Evolutionary conservation across 163 green algal species (phyloP).

Genomic region (Chlamydomonas reinhardtii): DNA sequence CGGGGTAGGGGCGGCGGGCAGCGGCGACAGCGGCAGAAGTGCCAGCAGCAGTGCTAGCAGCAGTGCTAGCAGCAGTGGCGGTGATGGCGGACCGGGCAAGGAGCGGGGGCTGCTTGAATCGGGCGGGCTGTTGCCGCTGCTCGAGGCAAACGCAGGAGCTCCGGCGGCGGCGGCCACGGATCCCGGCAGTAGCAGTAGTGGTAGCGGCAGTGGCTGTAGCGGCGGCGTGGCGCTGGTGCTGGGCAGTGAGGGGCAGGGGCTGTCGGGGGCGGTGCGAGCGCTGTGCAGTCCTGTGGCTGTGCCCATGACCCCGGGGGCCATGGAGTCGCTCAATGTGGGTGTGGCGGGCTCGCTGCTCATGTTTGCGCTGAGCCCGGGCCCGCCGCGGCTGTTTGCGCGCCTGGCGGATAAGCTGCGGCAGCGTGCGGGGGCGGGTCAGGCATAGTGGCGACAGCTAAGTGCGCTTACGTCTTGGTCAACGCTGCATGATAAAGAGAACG

Average conservation of each 20-base stretch:
- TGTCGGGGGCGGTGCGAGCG: conserved; percentile 69
- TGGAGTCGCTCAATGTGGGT: conserved; percentile 95
- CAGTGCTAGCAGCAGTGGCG: too few relatives aligned
- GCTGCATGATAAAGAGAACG: too few relatives aligned
- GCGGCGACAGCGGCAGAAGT: neutral
- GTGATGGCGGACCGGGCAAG: neutral
- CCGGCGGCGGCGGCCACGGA: too few relatives aligned
- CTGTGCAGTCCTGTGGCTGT: conserved; percentile 75
- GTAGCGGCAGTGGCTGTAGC: neutral
- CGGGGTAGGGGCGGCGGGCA: neutral
- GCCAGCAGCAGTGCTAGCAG: neutral
- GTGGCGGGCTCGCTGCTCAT: conserved; percentile 92
- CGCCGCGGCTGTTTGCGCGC: neutral
- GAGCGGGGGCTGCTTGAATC: conserved; percentile 2
- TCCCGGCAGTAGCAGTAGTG: neutral
- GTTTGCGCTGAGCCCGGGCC: conserved; percentile 77
- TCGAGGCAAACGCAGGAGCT: neutral
- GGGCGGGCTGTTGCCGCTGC: neutral
- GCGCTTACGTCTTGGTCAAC: too few relatives aligned
- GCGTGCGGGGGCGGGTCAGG: too few relatives aligned
- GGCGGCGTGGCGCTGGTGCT: conserved; percentile 84
- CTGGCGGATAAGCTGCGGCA: neutral
- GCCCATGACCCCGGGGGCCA: conserved; percentile 81
- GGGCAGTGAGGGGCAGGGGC: conserved; percentile 88
- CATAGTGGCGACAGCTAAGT: too few relatives aligned